phyloP scores from a whole-genome alignment of 768 basidiomycete species.

The Sistotremastrum suecicum region DNA sequence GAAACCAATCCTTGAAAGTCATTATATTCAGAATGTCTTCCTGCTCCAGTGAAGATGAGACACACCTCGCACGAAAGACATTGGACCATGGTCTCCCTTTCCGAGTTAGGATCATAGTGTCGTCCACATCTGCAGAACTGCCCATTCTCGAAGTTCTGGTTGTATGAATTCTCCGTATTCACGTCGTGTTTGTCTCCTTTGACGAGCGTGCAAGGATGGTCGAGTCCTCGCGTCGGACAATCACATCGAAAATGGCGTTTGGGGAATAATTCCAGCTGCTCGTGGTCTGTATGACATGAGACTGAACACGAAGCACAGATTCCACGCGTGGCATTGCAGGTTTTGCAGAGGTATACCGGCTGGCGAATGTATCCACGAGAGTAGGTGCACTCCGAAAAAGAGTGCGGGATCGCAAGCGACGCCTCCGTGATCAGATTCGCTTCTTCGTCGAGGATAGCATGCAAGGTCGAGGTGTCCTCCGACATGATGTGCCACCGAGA shows the following conservation, averaged over 20 bases:
- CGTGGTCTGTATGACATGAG: constrained; percentile 76
- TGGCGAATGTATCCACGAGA: constrained; percentile 50
- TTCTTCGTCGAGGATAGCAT: constrained; percentile 7
- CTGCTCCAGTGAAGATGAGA: constrained; percentile 8
- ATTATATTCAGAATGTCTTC: not conserved
- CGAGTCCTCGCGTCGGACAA: constrained; percentile 55
- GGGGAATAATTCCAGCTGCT: constrained; percentile 78
- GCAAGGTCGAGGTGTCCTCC: too few species aligned
- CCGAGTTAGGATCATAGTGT: constrained; percentile 56
- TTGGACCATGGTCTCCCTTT: constrained; percentile 80
- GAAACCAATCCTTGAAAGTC: constrained; percentile 69
- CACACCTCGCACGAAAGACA: constrained; percentile 74
- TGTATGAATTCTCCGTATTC: constrained; percentile 51
- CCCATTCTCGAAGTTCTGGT: constrained; percentile 51
- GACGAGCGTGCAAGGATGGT: constrained; percentile 54
- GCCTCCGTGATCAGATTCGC: constrained; percentile 22
- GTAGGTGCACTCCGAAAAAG: constrained; percentile 51
- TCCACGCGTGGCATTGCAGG: constrained; percentile 53
- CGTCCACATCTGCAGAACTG: constrained; percentile 64
- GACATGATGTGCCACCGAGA: too few species aligned
- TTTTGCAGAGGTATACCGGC: constrained; percentile 69
- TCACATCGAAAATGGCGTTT: constrained; percentile 77
- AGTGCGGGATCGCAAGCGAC: constrained; percentile 38
- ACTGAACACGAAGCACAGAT: constrained; percentile 76
- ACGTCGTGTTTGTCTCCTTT: constrained; percentile 28